Base-by-base conservation (phyloP, 768 basidiomycete genomes). In the Agrocybe pediades region DNA sequence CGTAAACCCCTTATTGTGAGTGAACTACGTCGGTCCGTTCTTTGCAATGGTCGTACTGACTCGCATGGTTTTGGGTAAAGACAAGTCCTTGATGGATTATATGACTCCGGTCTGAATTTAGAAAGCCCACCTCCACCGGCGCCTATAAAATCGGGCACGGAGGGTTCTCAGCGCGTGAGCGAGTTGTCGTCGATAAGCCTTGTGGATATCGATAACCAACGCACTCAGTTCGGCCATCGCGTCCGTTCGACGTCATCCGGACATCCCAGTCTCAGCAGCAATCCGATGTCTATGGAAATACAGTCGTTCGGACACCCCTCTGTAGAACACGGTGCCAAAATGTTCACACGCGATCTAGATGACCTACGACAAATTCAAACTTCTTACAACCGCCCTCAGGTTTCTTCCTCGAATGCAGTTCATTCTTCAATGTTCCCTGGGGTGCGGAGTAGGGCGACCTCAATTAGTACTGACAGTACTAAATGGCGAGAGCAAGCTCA, bases 1-100 rank as follows among this genome's bases (percentile, higher is more conserved):
- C 9, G 61, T 55, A 24, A 54, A 53, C 19, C 42, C 44, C 9
- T 36, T 59, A 24, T 19, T 62, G 61, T 62, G 20, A 48, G 61
- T 48, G 5, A 11, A n/a, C 3, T 17, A 15, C 21, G 15, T 40
- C 24, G 8, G 13, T 16, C 30, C 25, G 46, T 27, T 47, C 11
- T 46, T 25, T 44, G 13, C 9, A 9, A 40, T 17, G 15, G 9
- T 45, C 11, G 19, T 23, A 20, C 6, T 41, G 20, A 45, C 21
- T 7, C 16, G 16, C 24, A 19, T 41, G 16, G 11, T 11, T 20
- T 16, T 41, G 27, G 17, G n/a, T 48, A 36, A 48, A 48, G 47
- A 36, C 17, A 33, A 24, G 47, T 33, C 6, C 27, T 48, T 48
- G 27, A 42, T 6, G 53, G 48, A 15, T 17, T 50, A 13, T 20